A percentile compares a stretch with the other conserved stretches of the same genome.
Conservation (phyloP, 225 moss, liverwort and hornwort species). For the Pseudisothecium myosuroides region DNA sequence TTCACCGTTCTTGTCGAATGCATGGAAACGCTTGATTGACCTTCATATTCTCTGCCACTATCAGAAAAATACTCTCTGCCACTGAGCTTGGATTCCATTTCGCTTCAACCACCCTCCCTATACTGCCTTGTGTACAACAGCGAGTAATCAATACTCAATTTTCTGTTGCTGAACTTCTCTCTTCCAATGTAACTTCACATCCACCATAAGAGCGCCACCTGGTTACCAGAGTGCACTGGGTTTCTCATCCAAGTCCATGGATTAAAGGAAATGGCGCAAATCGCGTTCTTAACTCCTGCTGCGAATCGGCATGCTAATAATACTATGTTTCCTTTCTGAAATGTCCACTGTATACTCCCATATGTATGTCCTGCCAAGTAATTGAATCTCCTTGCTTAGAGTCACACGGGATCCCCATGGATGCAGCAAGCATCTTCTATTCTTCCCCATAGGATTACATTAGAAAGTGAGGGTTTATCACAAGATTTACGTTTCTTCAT, state of each 20-base stretch:
- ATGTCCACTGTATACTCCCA: conserved; percentile 3
- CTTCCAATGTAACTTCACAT: background rate
- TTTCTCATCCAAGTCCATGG: background rate
- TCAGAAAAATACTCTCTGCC: conserved; percentile 32
- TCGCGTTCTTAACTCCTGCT: background rate
- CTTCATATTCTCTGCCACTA: conserved; percentile 29
- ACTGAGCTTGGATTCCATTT: conserved; percentile 34
- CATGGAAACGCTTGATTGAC: conserved; percentile 21
- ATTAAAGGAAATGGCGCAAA: background rate
- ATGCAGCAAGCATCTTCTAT: conserved; percentile 3
- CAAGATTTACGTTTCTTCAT: background rate
- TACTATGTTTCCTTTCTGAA: background rate
- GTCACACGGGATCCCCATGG: conserved; percentile 19
- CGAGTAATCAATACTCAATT: background rate
- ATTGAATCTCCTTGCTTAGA: background rate
- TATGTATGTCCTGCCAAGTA: background rate
- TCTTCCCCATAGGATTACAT: conserved; percentile 26
- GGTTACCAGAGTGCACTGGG: background rate
- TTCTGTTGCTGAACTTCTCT: background rate
- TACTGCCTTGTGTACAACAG: background rate
- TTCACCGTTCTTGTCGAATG: conserved; percentile 32
- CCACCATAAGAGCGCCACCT: background rate
- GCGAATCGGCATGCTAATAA: background rate
- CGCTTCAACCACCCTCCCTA: background rate
- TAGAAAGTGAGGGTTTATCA: conserved; percentile 1